A percentile compares a stretch with the other conserved stretches of the same genome.
These are phyloP conservation scores for Zygoascus sp. DNA, from an alignment of 1,139 yeast genomes.

Conservation along the genomic window DNA sequence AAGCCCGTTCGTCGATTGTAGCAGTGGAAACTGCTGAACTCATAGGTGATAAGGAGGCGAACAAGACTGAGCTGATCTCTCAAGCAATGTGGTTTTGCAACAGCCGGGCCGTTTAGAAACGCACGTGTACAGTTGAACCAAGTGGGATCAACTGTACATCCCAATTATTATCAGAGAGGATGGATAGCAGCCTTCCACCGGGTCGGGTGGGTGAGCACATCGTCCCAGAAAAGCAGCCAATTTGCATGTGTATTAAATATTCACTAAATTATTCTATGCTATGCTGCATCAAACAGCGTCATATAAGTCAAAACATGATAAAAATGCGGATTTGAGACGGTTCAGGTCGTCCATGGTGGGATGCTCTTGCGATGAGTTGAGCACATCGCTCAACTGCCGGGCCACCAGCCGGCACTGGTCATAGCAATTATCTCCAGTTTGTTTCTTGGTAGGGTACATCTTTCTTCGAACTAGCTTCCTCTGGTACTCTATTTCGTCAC, in stretches of 20 bases:
- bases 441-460: constrained; percentile 16
- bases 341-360: constrained; percentile 11
- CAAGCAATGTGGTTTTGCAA: too few species aligned
- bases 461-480: constrained; percentile 17
- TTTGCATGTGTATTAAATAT: background rate
- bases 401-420: constrained; percentile 11
- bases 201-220: background rate
- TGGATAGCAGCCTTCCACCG: too few species aligned
- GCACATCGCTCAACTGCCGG: constrained; percentile 3
- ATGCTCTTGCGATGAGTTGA: constrained; percentile 8
- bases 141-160: too few species aligned
- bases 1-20: constrained; percentile 13
- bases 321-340: constrained; percentile 8
- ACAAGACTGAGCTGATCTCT: too few species aligned
- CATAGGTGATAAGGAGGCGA: background rate
- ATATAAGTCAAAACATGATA: constrained; percentile 11
- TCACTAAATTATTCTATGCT: background rate
- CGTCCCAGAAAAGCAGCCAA: background rate
- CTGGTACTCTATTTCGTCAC: constrained; percentile 10
- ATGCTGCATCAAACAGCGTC: background rate
- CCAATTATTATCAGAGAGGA: too few species aligned
- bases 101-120: too few species aligned
- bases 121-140: too few species aligned
- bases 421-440: constrained; percentile 7
- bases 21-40: background rate